phyloP scores from a whole-genome alignment of 2,329 filamentous ascomycete species.

The Cladosporium sp. region DNA sequence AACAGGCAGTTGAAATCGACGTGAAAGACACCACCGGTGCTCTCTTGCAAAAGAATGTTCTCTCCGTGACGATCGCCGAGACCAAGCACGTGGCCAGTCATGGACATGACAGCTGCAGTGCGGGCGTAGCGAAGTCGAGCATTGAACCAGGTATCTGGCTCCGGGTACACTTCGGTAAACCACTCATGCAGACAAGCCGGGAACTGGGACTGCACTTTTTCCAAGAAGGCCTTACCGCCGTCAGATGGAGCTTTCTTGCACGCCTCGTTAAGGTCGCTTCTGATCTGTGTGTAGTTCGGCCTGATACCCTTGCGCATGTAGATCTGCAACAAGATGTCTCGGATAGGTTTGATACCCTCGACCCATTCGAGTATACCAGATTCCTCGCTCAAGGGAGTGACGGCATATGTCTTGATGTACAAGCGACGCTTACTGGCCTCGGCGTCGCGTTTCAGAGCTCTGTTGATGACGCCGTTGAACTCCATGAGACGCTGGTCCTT shows the following conservation, averaged over 20 bases:
- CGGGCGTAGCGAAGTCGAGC: constrained; percentile 87
- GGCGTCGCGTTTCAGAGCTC: constrained; percentile 85
- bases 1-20: constrained; percentile 99
- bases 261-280: constrained; percentile 62
- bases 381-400: constrained; percentile 95
- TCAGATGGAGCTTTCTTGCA: constrained; percentile 52
- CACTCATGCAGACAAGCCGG: constrained; percentile 85
- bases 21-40: constrained; percentile 90
- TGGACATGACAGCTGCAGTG: constrained; percentile 98
- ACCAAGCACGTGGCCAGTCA: constrained; percentile 91
- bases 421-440: constrained; percentile 87
- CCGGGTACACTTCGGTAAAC: constrained; percentile 94
- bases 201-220: constrained; percentile 65
- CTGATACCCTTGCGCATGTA: constrained; percentile 73
- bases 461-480: constrained; percentile 97
- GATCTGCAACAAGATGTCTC: constrained; percentile 80
- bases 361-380: constrained; percentile 99
- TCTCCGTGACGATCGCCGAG: constrained; percentile 95
- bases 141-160: constrained; percentile 87
- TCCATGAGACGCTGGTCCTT: constrained; percentile 99
- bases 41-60: constrained; percentile 93
- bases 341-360: constrained; percentile 87
- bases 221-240: constrained; percentile 71
- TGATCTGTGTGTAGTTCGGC: constrained; percentile 67
- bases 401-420: constrained; percentile 95